Evolutionary conservation across 768 basidiomycete genomes (phyloP), one percentile per base, ranked within the genome.

Genomic region (Dendrothele bispora): DNA sequence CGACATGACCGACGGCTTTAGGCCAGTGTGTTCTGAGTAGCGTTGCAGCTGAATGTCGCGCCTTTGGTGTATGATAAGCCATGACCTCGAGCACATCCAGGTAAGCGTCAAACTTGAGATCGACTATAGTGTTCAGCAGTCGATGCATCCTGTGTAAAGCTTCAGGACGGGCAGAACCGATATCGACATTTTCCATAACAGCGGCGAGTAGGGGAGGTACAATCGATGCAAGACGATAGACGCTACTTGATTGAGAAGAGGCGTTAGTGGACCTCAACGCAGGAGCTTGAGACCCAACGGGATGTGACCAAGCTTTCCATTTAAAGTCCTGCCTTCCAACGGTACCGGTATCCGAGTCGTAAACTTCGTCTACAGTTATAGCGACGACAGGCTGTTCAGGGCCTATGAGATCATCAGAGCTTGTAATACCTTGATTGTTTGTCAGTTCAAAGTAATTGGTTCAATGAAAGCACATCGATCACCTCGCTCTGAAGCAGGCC

Each of bases 21-120:
- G 88, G 86, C 84, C 86, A 92, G 49, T 84, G 74, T 5, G 76
- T 77, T 8, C 69, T 61, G 20, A 94, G 65, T 5, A 86, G 61
- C 29, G 70, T 63, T 51, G 84, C 63, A 8, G 87, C 88, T 20
- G 68, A 61, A 36, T 73, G 71, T 22, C 86, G 71, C 20, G 84
- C 74, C 43, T 63, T 72, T 6, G 76, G 61, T 3, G 81, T 74
- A 43, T 84, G 80, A 59, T 86, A 84, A 11, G 88, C 88, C 24
- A 83, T 69, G 26, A 90, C 73, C 51, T 88, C 81, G 8, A 94
- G 73, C 1, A 89, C 47, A 63, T 92, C 90, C 35, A 81, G 69
- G 59, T 84, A 84, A 3, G 79, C 72, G 61, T 92, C 89, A 0
- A 76, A 71, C 58, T 91, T 92, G 26, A 72, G 65, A 21, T 64